Conservation (phyloP, 768 basidiomycete species). For the Panaeolus papilionaceus region DNA sequence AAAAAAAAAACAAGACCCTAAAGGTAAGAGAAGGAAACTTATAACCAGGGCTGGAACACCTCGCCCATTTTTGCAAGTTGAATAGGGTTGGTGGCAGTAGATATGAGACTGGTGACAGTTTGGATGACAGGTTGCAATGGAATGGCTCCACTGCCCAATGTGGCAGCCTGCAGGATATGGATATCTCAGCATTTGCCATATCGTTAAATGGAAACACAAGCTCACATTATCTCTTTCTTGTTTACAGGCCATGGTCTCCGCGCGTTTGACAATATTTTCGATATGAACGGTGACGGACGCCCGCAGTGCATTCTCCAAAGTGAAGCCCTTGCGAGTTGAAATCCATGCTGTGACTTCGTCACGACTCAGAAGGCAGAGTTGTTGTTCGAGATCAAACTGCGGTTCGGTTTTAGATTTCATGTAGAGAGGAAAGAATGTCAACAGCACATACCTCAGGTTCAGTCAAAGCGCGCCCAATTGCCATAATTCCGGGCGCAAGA, state of each 20-base stretch:
- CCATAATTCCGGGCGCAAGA: constrained; percentile 85
- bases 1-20: constrained; percentile 18
- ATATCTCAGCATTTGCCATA: constrained; percentile 5
- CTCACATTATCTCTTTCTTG: constrained; percentile 82
- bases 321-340: constrained; percentile 59
- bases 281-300: constrained; percentile 58
- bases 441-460: constrained; percentile 78
- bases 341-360: constrained; percentile 91
- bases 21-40: constrained; percentile 26
- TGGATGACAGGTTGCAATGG: constrained; percentile 67
- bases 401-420: constrained; percentile 18
- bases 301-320: constrained; percentile 64
- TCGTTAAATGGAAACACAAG: constrained; percentile 11
- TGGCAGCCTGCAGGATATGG: constrained; percentile 30
- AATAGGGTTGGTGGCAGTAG: constrained; percentile 84
- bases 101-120: constrained; percentile 83
- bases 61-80: constrained; percentile 89
- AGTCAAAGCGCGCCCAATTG: constrained; percentile 88
- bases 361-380: constrained; percentile 87
- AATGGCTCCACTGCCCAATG: constrained; percentile 41
- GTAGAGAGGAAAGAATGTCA: neutral
- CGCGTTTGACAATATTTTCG: constrained; percentile 78
- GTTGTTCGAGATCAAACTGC: constrained; percentile 92
- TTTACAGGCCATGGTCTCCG: constrained; percentile 87
- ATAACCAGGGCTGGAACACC: constrained; percentile 88